These are phyloP conservation scores for Termitomyces eurrhizus DNA, from an alignment of 768 basidiomycete species.

Conservation along the genomic window DNA sequence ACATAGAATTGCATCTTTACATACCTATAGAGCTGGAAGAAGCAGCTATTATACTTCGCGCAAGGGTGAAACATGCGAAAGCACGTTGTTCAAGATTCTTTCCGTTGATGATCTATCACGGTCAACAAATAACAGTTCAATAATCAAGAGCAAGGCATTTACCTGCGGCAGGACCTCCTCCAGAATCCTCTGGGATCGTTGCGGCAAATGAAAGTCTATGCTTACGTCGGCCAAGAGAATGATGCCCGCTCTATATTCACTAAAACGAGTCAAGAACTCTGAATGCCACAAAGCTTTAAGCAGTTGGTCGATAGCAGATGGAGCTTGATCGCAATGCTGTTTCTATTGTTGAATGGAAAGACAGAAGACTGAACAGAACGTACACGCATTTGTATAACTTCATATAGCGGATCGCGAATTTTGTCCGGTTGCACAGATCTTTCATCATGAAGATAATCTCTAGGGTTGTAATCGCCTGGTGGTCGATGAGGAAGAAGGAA, in stretches of 20 bases:
- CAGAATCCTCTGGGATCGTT: slow-evolving; percentile 57
- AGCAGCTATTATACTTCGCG: slow-evolving; percentile 64
- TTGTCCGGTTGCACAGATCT: slow-evolving; percentile 34
- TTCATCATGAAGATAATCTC: slow-evolving; percentile 53
- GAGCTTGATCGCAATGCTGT: slow-evolving; percentile 63
- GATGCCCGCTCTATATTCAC: slow-evolving; percentile 63
- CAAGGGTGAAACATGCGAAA: slow-evolving; percentile 67
- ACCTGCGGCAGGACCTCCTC: slow-evolving; percentile 86
- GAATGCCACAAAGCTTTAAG: slow-evolving; percentile 75
- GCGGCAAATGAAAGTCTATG: slow-evolving; percentile 73
- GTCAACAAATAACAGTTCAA: neutral
- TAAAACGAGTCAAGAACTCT: slow-evolving; percentile 69
- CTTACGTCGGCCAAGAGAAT: slow-evolving; percentile 76
- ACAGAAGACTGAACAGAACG: slow-evolving; percentile 16
- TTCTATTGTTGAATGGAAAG: slow-evolving; percentile 1
- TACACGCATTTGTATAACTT: slow-evolving; percentile 45
- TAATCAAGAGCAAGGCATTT: slow-evolving; percentile 10
- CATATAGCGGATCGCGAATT: slow-evolving; percentile 41
- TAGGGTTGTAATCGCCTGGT: slow-evolving; percentile 46
- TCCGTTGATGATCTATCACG: slow-evolving; percentile 58
- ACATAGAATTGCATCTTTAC: slow-evolving; percentile 10
- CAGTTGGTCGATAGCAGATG: slow-evolving; percentile 59
- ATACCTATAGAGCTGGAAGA: slow-evolving; percentile 45
- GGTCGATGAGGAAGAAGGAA: slow-evolving; percentile 60
- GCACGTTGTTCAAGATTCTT: slow-evolving; percentile 75